Percentiles rank a stretch among this genome's conserved stretches.
Evolutionary conservation across 2,329 filamentous ascomycete species (phyloP).

Genomic region (Venturia pyrina): DNA sequence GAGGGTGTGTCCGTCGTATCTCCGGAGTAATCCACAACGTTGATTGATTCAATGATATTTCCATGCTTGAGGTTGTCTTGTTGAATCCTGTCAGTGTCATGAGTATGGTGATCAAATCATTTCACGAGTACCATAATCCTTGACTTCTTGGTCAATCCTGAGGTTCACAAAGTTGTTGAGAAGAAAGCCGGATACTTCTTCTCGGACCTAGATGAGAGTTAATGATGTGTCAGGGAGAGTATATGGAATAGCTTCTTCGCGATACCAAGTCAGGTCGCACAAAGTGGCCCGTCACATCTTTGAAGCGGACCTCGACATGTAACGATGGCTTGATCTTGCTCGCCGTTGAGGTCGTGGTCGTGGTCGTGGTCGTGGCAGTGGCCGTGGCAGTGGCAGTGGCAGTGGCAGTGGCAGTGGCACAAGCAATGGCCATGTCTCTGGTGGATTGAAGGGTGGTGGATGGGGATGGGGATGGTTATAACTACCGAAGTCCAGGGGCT

Average conservation of each 20-base stretch:
- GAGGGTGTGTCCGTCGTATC: slow-evolving; percentile 14
- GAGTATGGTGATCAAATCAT: not conserved
- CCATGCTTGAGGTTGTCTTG: slow-evolving; percentile 21
- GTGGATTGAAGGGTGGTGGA: not conserved
- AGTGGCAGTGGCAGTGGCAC: not conserved
- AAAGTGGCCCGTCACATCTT: slow-evolving; percentile 15
- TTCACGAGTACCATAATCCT: slow-evolving; percentile 20
- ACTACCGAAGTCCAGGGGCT: not conserved
- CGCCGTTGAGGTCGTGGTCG: not conserved
- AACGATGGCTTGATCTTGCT: slow-evolving; percentile 17
- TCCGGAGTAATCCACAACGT: slow-evolving; percentile 31
- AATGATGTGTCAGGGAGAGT: not conserved
- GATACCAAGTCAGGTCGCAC: slow-evolving; percentile 18
- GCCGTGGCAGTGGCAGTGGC: too few relatives aligned
- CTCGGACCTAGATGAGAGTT: slow-evolving; percentile 21
- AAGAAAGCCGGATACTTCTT: slow-evolving; percentile 30
- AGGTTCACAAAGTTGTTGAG: slow-evolving; percentile 24
- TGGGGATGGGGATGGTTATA: too few relatives aligned
- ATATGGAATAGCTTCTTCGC: slow-evolving; percentile 16
- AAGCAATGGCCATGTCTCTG: not conserved
- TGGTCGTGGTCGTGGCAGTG: too few relatives aligned
- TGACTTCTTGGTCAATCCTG: slow-evolving; percentile 24
- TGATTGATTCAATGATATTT: slow-evolving; percentile 24
- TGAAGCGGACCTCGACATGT: slow-evolving; percentile 30
- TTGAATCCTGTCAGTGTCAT: not conserved